phyloP scores from a whole-genome alignment of 2,329 filamentous ascomycete species.

The Orbilia brochopaga region DNA sequence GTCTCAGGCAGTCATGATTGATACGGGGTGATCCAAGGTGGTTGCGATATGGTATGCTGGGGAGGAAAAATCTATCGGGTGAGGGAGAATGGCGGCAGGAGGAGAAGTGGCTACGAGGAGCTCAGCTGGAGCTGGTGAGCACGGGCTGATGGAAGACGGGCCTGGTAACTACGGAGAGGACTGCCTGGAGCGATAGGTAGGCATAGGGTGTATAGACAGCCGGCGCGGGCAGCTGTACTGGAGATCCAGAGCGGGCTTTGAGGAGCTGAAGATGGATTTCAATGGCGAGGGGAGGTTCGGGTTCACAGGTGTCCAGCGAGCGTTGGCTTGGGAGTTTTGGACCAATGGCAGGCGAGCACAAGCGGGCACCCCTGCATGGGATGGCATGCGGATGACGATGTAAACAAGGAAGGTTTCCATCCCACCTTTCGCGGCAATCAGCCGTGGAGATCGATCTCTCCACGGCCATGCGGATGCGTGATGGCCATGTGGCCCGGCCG shows the following conservation, averaged over 20 bases:
- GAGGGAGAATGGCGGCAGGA: slow-evolving; percentile 31
- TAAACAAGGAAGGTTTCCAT: slow-evolving; percentile 22
- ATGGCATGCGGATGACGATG: slow-evolving; percentile 11
- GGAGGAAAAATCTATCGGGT: slow-evolving; percentile 29
- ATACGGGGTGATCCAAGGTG: slow-evolving; percentile 16
- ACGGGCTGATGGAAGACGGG: slow-evolving; percentile 14
- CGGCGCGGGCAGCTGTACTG: slow-evolving; percentile 11
- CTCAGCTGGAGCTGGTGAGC: slow-evolving; percentile 35
- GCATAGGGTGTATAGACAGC: slow-evolving; percentile 5
- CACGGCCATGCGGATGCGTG: slow-evolving; percentile 6
- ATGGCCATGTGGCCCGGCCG: slow-evolving; percentile 31
- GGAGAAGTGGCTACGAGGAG: slow-evolving; percentile 25
- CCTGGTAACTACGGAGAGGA: slow-evolving; percentile 6
- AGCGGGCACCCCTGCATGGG: slow-evolving; percentile 33
- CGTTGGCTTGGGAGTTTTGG: slow-evolving; percentile 36
- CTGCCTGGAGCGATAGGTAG: slow-evolving; percentile 22
- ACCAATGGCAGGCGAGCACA: slow-evolving; percentile 32
- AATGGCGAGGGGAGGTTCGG: slow-evolving; percentile 46
- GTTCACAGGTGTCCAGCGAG: slow-evolving; percentile 40
- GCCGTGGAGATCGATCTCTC: slow-evolving; percentile 4
- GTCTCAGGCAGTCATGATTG: slow-evolving; percentile 19
- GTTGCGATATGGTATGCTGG: slow-evolving; percentile 18
- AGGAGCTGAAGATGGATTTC: slow-evolving; percentile 31
- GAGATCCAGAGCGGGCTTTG: slow-evolving; percentile 11
- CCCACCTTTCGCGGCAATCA: neutral